Evolutionary conservation across 2,329 filamentous ascomycete genomes (phyloP).

Genomic region (Colletotrichum sp.): DNA sequence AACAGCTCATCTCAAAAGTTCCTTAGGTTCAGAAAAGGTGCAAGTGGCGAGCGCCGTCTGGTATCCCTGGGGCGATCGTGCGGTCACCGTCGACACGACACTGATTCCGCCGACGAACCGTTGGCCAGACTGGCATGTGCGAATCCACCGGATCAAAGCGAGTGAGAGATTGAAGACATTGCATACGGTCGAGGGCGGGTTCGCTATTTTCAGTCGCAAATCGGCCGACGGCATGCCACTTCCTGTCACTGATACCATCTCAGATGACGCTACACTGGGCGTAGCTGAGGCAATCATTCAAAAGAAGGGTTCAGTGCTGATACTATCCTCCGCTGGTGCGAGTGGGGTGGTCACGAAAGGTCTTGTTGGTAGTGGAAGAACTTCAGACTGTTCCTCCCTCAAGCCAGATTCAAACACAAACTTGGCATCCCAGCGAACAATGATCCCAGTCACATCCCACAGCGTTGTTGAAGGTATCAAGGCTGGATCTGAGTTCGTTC

Average conservation of each 20-base stretch:
- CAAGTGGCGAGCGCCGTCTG: constrained; percentile 12
- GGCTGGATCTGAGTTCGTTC: background rate
- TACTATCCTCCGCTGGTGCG: constrained; percentile 2
- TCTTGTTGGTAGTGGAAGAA: background rate
- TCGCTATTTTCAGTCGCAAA: constrained; percentile 22
- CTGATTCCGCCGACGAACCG: constrained; percentile 30
- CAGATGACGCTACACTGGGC: background rate
- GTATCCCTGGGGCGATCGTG: constrained; percentile 31
- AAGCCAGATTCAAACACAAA: constrained; percentile 32
- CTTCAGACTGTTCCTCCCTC: constrained; percentile 2
- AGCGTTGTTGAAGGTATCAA: background rate
- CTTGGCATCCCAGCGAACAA: constrained; percentile 24
- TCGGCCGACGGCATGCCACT: background rate
- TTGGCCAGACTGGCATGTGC: constrained; percentile 38
- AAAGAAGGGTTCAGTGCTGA: background rate
- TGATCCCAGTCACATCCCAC: constrained; percentile 20
- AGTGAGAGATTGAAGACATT: background rate
- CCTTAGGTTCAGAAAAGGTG: background rate
- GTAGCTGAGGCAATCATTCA: constrained; percentile 1
- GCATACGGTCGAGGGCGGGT: constrained; percentile 25
- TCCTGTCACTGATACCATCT: background rate
- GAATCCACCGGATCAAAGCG: constrained; percentile 26
- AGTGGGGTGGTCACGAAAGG: background rate
- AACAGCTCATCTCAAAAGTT: background rate
- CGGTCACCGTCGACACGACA: constrained; percentile 28